Evolutionary conservation across 768 basidiomycete species (phyloP), one percentile per base, ranked within the genome.

Genomic region (Lactarius hengduanensis): DNA sequence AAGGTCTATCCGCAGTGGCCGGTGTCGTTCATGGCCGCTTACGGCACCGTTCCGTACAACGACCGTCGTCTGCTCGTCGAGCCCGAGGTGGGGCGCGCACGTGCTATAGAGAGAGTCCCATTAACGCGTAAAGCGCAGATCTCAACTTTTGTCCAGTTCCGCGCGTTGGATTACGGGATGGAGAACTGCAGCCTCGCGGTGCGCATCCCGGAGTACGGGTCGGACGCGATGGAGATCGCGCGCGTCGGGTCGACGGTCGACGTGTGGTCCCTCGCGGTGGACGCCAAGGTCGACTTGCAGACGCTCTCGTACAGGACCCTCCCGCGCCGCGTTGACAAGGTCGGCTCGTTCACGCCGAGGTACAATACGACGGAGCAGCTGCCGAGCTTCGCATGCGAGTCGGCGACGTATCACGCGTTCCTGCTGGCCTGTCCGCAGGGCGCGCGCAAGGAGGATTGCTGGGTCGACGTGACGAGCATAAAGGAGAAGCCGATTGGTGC

Each of bases 1-100:
- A 67, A 36, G 45, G 28, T 69, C 34, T 63, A 59, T 54, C 66
- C 55, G 54, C 65, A 60, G 47, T 69, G 62, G 66, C 58, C 66
- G 13, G 66, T 57, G 28, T 67, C 62, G 30, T 69, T 40, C 30
- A 32, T 64, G 38, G 66, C 61, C 0, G 54, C 62, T 0, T 58
- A 67, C 7, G 68, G 66, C 0, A 40, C 38, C 38, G 5, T 40
- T 40, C 38, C 38, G 38, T 54, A 57, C 28, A 65, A 57, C 11
- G 47, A 67, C 34, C 40, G 66, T 13, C 38, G 10, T 6, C 45
- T 66, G 26, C 47, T 65, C 28, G 64, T 68, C n/a, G 60, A 62
- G 15, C 47, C 63, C 9, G 36, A 59, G 38, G 57, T 59, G 34
- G 36, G 34, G 34, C 11, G 36, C 11, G 36, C 36, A 1, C 36